These are phyloP conservation scores for Pythium aquatile DNA, from an alignment of 352 stramenopile species.

Conservation along the genomic window DNA sequence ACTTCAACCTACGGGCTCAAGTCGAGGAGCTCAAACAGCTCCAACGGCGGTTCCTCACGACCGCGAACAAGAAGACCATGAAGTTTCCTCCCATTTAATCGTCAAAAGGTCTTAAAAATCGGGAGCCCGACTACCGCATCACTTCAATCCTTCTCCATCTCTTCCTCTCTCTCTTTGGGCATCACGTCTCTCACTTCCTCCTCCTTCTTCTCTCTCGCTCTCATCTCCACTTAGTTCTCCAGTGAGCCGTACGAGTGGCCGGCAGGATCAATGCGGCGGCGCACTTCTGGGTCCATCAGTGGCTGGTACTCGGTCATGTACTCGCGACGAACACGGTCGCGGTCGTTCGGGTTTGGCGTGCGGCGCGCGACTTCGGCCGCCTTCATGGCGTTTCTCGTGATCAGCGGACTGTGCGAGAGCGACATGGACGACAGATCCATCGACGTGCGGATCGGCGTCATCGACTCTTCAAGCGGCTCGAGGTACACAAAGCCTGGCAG, in stretches of 20 bases:
- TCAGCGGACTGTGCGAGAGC: slow-evolving; percentile 72
- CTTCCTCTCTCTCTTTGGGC: neutral
- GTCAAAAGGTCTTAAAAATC: neutral
- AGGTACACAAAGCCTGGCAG: slow-evolving; percentile 78
- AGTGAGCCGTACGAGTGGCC: slow-evolving; percentile 81
- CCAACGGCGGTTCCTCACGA: slow-evolving; percentile 61
- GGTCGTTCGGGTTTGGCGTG: slow-evolving; percentile 77
- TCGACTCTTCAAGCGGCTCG: slow-evolving; percentile 58
- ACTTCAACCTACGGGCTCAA: slow-evolving; percentile 57
- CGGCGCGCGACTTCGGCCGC: slow-evolving; percentile 74
- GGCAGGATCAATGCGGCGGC: slow-evolving; percentile 67
- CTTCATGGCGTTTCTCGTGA: slow-evolving; percentile 83
- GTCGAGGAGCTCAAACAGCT: slow-evolving; percentile 73
- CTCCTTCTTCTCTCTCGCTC: neutral
- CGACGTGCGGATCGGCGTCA: slow-evolving; percentile 70
- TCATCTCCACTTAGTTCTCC: slow-evolving; percentile 38
- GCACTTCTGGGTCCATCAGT: slow-evolving; percentile 50
- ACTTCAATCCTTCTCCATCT: neutral
- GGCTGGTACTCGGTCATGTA: slow-evolving; percentile 89
- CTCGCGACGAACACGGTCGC: slow-evolving; percentile 76
- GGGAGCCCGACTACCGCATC: neutral
- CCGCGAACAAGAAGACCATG: slow-evolving; percentile 77
- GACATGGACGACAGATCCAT: slow-evolving; percentile 48
- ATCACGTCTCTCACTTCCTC: neutral
- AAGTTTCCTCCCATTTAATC: slow-evolving; percentile 51